Percentiles rank a stretch among this genome's conserved stretches.
phyloP scores from a whole-genome alignment of 208 protist genomes.

The Naegleria gruberi region DNA sequence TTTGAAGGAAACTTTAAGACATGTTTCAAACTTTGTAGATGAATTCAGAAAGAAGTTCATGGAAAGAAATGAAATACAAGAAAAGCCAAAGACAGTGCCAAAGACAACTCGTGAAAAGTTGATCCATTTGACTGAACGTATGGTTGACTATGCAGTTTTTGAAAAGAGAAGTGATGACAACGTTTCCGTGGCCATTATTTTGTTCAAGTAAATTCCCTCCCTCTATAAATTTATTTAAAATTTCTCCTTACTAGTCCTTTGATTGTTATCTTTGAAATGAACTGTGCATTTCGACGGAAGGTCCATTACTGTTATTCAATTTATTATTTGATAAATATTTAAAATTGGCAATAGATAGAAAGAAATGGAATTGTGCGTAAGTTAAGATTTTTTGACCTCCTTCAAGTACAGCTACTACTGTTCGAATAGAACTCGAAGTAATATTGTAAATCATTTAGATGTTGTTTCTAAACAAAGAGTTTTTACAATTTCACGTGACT shows the following conservation, averaged over 20 bases:
- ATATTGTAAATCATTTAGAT: too few relatives aligned
- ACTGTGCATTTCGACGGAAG: background rate
- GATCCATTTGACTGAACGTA: background rate
- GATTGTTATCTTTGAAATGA: background rate
- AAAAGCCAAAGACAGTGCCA: background rate
- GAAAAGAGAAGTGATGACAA: slow-evolving; percentile 11
- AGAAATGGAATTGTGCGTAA: too few relatives aligned
- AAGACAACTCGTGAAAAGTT: background rate
- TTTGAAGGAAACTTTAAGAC: background rate
- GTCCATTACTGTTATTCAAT: background rate
- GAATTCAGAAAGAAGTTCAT: background rate
- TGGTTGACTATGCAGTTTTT: slow-evolving; percentile 5
- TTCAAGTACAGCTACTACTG: too few relatives aligned
- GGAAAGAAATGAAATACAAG: background rate
- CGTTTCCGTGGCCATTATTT: slow-evolving; percentile 1
- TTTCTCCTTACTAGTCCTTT: background rate
- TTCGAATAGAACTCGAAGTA: too few relatives aligned
- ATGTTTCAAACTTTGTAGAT: background rate
- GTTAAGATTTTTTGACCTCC: too few relatives aligned
- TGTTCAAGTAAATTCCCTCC: background rate
- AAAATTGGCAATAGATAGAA: too few relatives aligned
- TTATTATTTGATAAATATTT: background rate
- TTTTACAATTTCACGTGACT: too few relatives aligned
- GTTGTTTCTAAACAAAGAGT: too few relatives aligned
- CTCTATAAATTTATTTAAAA: too few relatives aligned